Evolutionary conservation across 305 asterid species (phyloP).

Genomic region (Lippia alba): DNA sequence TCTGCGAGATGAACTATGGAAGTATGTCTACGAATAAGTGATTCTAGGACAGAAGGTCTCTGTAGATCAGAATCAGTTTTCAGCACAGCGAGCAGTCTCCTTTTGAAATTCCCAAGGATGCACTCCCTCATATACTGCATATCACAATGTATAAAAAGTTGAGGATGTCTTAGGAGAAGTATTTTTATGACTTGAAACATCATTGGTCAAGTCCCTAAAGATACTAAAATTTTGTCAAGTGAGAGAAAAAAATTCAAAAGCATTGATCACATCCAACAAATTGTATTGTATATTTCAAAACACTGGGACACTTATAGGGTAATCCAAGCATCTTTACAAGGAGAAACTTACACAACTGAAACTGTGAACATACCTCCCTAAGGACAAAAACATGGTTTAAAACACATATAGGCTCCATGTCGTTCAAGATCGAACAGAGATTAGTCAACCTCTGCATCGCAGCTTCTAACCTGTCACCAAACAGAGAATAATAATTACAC

Average conservation of each 20-base stretch:
- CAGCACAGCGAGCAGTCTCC: constrained; percentile 89
- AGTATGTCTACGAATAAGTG: constrained; percentile 86
- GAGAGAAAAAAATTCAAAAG: constrained; percentile 9
- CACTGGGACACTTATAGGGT: constrained; percentile 1
- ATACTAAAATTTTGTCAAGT: background rate
- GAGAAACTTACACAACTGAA: constrained; percentile 29
- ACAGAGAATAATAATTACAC: constrained; percentile 36
- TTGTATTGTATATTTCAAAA: constrained; percentile 5
- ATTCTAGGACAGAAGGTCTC: constrained; percentile 87
- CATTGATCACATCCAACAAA: constrained; percentile 20
- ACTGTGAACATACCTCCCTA: constrained; percentile 72
- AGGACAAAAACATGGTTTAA: constrained; percentile 95
- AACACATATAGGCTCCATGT: constrained; percentile 99
- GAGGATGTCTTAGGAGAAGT: constrained; percentile 3
- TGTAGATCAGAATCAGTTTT: constrained; percentile 95
- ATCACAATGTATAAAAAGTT: constrained; percentile 21
- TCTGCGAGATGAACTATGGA: constrained; percentile 91
- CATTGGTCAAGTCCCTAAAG: too few relatives aligned
- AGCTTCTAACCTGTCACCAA: constrained; percentile 90
- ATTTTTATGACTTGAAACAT: constrained; percentile 22
- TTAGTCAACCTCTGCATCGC: constrained; percentile 98
- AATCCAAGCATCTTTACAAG: constrained; percentile 3
- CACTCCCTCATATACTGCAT: constrained; percentile 99
- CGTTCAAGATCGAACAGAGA: constrained; percentile 95
- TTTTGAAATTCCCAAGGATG: constrained; percentile 90